These are phyloP conservation scores for Russula vinacea DNA, from an alignment of 768 basidiomycete genomes.

Conservation along the genomic window DNA sequence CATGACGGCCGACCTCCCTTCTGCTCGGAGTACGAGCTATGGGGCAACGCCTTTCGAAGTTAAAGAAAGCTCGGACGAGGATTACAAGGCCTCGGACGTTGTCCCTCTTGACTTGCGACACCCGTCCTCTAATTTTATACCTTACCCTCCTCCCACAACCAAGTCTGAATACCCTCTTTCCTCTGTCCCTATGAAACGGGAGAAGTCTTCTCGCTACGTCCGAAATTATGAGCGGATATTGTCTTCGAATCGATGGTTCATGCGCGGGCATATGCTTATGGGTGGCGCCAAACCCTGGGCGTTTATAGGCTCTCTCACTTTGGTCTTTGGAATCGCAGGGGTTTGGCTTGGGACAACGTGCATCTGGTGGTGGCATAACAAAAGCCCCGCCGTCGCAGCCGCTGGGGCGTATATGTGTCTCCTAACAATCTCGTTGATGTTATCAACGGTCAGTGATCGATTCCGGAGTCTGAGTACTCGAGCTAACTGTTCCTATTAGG, in stretches of 20 bases:
- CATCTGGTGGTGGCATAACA: slow-evolving; percentile 83
- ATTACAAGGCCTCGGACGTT: slow-evolving; percentile 25
- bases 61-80: slow-evolving; percentile 24
- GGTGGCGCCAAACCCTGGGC: slow-evolving; percentile 87
- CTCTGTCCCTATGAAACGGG: slow-evolving; percentile 36
- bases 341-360: slow-evolving; percentile 88
- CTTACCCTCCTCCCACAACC: slow-evolving; percentile 27
- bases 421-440: slow-evolving; percentile 70
- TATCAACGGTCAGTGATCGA: slow-evolving; percentile 58
- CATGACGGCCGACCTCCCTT: slow-evolving; percentile 25
- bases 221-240: slow-evolving; percentile 64
- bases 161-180: slow-evolving; percentile 34
- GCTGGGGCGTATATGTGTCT: slow-evolving; percentile 63
- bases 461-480: slow-evolving; percentile 29
- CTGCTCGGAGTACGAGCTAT: slow-evolving; percentile 16
- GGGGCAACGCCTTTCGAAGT: slow-evolving; percentile 24
- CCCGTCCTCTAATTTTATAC: slow-evolving; percentile 20
- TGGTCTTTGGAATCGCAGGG: slow-evolving; percentile 67
- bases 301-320: slow-evolving; percentile 59
- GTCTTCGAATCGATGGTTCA: slow-evolving; percentile 74
- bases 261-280: slow-evolving; percentile 67
- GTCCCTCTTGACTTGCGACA: slow-evolving; percentile 20
- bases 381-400: slow-evolving; percentile 65
- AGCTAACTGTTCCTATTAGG: slow-evolving; percentile 42
- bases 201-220: slow-evolving; percentile 42